Percentiles rank a stretch among this genome's conserved stretches.
phyloP scores from a whole-genome alignment of 2,329 filamentous ascomycete genomes.

The Fusarium pseudograminearum region DNA sequence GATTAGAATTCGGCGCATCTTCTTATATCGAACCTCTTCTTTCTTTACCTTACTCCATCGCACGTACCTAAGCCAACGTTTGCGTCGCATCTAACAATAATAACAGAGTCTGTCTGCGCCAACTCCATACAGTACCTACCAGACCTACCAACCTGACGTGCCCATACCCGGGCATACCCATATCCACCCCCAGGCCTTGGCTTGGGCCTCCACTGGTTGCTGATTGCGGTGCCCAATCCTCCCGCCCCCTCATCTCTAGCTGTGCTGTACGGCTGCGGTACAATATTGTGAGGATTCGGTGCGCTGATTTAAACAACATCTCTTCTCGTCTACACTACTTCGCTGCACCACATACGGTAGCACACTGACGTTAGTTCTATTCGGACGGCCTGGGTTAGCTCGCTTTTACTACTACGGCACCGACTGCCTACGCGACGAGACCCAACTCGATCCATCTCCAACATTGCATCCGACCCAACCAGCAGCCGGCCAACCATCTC shows the following conservation, averaged over 20 bases:
- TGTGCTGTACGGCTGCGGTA: constrained; percentile 7
- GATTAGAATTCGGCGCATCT: constrained; percentile 15
- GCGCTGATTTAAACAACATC: constrained; percentile 24
- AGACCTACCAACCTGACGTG: background rate
- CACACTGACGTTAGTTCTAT: constrained; percentile 11
- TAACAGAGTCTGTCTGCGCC: background rate
- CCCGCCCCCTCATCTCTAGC: constrained; percentile 37
- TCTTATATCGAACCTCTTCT: constrained; percentile 4
- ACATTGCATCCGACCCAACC: constrained; percentile 43
- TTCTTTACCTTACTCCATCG: background rate
- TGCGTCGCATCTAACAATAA: constrained; percentile 15
- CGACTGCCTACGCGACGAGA: constrained; percentile 25
- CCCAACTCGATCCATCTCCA: constrained; percentile 42
- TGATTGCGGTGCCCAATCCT: constrained; percentile 41
- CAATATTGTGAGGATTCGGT: constrained; percentile 15
- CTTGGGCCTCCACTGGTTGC: constrained; percentile 47
- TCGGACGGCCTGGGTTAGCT: constrained; percentile 26
- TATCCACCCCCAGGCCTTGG: constrained; percentile 43
- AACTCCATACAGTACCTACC: background rate
- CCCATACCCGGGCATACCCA: constrained; percentile 1
- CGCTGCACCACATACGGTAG: background rate
- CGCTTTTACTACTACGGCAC: constrained; percentile 16
- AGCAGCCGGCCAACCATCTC: constrained; percentile 34
- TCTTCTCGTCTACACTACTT: constrained; percentile 1
- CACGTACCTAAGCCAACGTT: constrained; percentile 6